These are phyloP conservation scores for Actinomucor elegans DNA, from an alignment of 371 early-diverging fungal species.

Conservation along the genomic window DNA sequence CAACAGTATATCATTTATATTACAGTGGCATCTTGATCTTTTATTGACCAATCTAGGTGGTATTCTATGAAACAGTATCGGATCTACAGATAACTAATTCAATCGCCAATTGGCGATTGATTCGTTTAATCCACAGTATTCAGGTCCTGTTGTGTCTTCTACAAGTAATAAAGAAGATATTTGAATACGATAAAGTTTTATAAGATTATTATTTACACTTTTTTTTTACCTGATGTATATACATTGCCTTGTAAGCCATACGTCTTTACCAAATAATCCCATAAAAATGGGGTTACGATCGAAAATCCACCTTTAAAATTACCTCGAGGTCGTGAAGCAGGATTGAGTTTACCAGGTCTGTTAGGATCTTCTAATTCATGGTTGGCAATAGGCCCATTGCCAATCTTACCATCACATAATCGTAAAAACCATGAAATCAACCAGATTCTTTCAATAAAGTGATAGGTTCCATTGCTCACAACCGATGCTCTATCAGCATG, in stretches of 20 bases:
- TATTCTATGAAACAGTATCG: too few species aligned
- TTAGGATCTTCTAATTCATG: slow-evolving; percentile 29
- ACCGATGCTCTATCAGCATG: slow-evolving; percentile 35
- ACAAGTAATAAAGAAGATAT: background rate
- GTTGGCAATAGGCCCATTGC: slow-evolving; percentile 35
- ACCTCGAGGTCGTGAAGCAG: slow-evolving; percentile 36
- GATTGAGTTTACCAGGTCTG: slow-evolving; percentile 23
- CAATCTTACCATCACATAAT: slow-evolving; percentile 48
- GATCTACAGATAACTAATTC: too few species aligned
- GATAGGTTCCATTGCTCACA: slow-evolving; percentile 19
- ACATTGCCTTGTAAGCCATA: slow-evolving; percentile 37
- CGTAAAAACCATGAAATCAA: slow-evolving; percentile 46
- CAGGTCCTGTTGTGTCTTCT: slow-evolving; percentile 36
- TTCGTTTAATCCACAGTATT: slow-evolving; percentile 32
- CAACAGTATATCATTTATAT: too few species aligned
- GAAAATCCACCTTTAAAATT: slow-evolving; percentile 40
- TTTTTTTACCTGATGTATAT: slow-evolving; percentile 33
- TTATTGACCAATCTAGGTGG: too few species aligned
- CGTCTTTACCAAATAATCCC: slow-evolving; percentile 41
- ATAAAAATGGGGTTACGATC: slow-evolving; percentile 40
- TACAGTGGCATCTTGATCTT: too few species aligned
- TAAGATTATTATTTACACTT: background rate
- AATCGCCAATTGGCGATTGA: slow-evolving; percentile 42
- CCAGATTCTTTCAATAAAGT: slow-evolving; percentile 47
- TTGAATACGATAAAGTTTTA: background rate